These are phyloP conservation scores for Trichophyton verrucosum DNA, from an alignment of 2,329 filamentous ascomycete genomes.

Conservation along the genomic window DNA sequence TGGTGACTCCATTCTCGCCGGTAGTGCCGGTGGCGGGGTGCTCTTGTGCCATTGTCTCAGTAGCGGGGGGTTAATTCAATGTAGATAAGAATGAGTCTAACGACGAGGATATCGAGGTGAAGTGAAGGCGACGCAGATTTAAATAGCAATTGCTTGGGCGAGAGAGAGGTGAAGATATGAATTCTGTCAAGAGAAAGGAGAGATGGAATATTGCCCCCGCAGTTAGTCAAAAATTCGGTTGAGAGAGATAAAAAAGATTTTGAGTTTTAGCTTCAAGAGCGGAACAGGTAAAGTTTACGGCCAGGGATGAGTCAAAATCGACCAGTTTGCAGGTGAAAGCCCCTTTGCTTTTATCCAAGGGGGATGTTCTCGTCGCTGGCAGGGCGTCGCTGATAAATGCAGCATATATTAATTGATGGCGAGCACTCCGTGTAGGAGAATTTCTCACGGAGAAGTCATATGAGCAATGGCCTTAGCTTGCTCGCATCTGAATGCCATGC, in stretches of 20 bases:
- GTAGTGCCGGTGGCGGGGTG: slow-evolving; percentile 24
- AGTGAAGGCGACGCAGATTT: background rate
- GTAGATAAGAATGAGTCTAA: background rate
- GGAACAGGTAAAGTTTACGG: slow-evolving; percentile 1
- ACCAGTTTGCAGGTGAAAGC: background rate
- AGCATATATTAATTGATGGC: background rate
- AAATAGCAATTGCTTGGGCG: background rate
- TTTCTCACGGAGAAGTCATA: background rate
- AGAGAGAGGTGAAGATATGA: background rate
- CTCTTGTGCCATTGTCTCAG: slow-evolving; percentile 23
- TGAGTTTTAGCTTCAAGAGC: background rate
- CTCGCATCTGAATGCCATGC: background rate
- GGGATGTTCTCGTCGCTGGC: background rate
- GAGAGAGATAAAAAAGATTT: background rate
- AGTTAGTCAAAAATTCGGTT: slow-evolving; percentile 3
- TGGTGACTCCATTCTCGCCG: slow-evolving; percentile 35
- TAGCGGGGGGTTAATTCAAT: background rate
- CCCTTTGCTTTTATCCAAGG: background rate
- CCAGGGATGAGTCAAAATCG: background rate
- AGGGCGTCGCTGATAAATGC: background rate
- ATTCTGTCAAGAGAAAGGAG: background rate
- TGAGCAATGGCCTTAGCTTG: background rate
- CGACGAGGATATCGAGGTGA: background rate
- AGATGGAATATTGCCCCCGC: background rate
- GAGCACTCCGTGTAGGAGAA: background rate